phyloP scores from a whole-genome alignment of 75 land plant genomes.

The Pinus tabuliformis region DNA sequence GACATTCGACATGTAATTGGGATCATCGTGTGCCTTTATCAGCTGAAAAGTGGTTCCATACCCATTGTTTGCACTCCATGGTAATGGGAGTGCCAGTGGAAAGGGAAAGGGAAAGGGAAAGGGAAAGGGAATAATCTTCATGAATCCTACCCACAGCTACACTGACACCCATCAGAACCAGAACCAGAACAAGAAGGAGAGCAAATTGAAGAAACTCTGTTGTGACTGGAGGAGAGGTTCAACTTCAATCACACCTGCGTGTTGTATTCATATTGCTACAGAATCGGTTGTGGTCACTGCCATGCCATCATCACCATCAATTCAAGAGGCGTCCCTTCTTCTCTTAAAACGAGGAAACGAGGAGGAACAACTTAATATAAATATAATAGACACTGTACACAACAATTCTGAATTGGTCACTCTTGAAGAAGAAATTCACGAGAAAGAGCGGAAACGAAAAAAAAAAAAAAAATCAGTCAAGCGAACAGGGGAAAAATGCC shows the following conservation, averaged over 20 bases:
- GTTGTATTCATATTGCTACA: background rate
- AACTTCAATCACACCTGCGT: background rate
- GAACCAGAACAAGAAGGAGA: background rate
- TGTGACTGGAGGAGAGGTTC: background rate
- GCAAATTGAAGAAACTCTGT: background rate
- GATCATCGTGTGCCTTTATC: background rate
- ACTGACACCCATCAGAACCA: background rate
- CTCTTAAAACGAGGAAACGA: background rate
- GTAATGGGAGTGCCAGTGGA: too few relatives aligned
- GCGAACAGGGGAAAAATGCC: conserved; percentile 90
- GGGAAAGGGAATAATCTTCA: too few relatives aligned
- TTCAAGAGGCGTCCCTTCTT: background rate
- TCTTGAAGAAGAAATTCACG: conserved; percentile 37
- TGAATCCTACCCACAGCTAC: too few relatives aligned
- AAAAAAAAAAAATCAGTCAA: conserved; percentile 58
- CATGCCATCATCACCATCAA: background rate
- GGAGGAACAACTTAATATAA: background rate
- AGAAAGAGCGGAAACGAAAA: conserved; percentile 60
- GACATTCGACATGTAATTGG: background rate
- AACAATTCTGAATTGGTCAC: background rate
- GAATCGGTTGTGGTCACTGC: too few relatives aligned
- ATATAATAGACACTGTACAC: background rate
- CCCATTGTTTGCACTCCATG: background rate
- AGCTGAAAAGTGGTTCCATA: conserved; percentile 2
- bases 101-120: too few relatives aligned